These are phyloP conservation scores for Aureobasidium lini DNA, from an alignment of 2,329 filamentous ascomycete genomes.

Conservation along the genomic window DNA sequence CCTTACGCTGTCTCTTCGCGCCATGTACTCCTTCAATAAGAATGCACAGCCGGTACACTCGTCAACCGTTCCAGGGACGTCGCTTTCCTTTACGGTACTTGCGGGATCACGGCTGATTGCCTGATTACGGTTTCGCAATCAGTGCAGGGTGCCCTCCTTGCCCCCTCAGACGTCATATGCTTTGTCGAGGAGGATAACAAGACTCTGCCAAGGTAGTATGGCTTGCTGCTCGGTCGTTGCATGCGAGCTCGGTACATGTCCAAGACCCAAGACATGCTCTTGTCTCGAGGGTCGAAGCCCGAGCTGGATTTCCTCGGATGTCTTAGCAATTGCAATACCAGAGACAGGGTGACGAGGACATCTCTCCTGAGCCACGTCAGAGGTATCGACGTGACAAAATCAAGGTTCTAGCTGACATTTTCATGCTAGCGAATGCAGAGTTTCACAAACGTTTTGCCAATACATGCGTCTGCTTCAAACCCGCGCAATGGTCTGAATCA, in stretches of 20 bases:
- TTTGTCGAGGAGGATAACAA: not conserved
- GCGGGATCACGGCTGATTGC: conserved; percentile 8
- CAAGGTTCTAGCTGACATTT: conserved; percentile 11
- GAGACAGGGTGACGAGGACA: not conserved
- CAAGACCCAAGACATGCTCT: conserved; percentile 7
- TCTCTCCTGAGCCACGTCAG: conserved; percentile 6
- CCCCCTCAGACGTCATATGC: conserved; percentile 4
- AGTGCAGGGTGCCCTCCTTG: conserved; percentile 9
- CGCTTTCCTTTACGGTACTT: conserved; percentile 2
- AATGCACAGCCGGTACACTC: conserved; percentile 7
- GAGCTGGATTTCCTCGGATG: not conserved
- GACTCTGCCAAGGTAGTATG: not conserved
- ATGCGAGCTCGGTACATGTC: not conserved
- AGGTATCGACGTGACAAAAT: not conserved
- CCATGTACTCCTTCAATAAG: conserved; percentile 10
- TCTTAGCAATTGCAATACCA: not conserved
- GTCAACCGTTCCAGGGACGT: conserved; percentile 11
- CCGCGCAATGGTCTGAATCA: conserved; percentile 1
- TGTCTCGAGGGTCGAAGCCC: conserved; percentile 1
- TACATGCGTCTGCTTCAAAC: conserved; percentile 6
- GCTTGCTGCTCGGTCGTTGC: not conserved
- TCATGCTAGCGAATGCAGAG: conserved; percentile 11
- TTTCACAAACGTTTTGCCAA: conserved; percentile 15
- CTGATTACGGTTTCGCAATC: conserved; percentile 11
- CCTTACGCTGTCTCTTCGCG: not conserved